Evolutionary conservation across 2,329 filamentous ascomycete genomes (phyloP).

Genomic region (Trichoderma aggressivum): DNA sequence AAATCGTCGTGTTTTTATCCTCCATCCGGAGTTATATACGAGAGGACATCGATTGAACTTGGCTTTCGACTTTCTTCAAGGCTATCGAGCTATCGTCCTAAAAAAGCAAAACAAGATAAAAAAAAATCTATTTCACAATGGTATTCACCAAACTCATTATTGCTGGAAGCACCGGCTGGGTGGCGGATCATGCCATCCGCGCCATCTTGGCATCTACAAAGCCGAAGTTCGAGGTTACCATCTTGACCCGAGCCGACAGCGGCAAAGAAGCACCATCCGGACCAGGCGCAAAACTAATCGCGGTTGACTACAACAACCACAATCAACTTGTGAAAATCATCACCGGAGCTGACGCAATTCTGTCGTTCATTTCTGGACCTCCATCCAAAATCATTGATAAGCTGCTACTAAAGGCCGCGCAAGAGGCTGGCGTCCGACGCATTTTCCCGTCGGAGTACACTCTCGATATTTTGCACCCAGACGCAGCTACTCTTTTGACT

Average conservation of each 20-base stretch:
- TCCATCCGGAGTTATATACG: neutral
- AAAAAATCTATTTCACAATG: neutral
- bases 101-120: neutral
- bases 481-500: neutral
- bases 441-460: conserved; percentile 18
- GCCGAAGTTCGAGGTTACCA: conserved; percentile 14
- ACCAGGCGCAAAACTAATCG: neutral
- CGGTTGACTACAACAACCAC: neutral
- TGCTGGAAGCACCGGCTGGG: conserved; percentile 9
- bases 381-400: neutral
- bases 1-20: neutral
- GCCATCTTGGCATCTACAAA: conserved; percentile 13
- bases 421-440: conserved; percentile 17
- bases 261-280: neutral
- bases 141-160: conserved; percentile 16
- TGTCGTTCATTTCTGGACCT: conserved; percentile 6
- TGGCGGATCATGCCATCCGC: conserved; percentile 2
- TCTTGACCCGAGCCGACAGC: conserved; percentile 11
- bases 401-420: conserved; percentile 7
- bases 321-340: neutral
- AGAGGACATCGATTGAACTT: neutral
- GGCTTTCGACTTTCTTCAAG: neutral
- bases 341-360: conserved; percentile 7
- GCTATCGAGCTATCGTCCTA: neutral
- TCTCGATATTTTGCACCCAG: conserved; percentile 12